phyloP scores from a whole-genome alignment of 306 rosid species.

The Trifolium subterraneum region DNA sequence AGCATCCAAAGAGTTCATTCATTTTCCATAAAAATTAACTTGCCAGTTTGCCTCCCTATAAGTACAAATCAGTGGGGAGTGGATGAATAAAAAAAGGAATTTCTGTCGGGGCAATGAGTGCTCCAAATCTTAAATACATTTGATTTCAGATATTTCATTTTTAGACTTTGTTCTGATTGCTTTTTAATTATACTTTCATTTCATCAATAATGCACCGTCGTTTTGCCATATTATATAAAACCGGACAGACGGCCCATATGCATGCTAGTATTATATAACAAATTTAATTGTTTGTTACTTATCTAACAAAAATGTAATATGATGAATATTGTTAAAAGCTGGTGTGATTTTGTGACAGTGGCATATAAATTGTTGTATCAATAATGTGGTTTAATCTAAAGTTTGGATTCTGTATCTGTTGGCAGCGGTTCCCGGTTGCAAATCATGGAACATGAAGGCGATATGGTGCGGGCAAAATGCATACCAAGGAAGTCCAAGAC shows the following conservation, averaged over 20 bases:
- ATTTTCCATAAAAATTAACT: conserved; percentile 33
- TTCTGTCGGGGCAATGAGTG: conserved; percentile 11
- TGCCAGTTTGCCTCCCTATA: conserved; percentile 41
- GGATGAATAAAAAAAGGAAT: conserved; percentile 4
- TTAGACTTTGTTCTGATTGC: conserved; percentile 25
- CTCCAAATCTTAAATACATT: conserved; percentile 14
- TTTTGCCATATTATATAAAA: background rate
- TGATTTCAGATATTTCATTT: conserved; percentile 25
- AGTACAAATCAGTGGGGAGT: conserved; percentile 31
- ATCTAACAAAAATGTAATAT: background rate
- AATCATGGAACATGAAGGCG: conserved; percentile 62
- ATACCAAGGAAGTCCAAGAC: conserved; percentile 80
- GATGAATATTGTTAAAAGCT: conserved; percentile 13
- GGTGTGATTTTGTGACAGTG: background rate
- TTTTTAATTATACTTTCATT: background rate
- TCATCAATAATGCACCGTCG: background rate
- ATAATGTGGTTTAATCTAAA: conserved; percentile 29
- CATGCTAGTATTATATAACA: background rate
- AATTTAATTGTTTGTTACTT: background rate
- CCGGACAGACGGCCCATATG: too few relatives aligned
- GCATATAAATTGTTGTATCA: background rate
- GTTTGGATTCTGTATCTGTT: background rate
- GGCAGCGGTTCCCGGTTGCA: conserved; percentile 77
- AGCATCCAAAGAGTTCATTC: conserved; percentile 39
- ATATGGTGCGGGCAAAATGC: conserved; percentile 72